A percentile compares a stretch with the other conserved stretches of the same genome.
phyloP scores from a whole-genome alignment of 1,139 yeast genomes.

The Pichia inconspicua region DNA sequence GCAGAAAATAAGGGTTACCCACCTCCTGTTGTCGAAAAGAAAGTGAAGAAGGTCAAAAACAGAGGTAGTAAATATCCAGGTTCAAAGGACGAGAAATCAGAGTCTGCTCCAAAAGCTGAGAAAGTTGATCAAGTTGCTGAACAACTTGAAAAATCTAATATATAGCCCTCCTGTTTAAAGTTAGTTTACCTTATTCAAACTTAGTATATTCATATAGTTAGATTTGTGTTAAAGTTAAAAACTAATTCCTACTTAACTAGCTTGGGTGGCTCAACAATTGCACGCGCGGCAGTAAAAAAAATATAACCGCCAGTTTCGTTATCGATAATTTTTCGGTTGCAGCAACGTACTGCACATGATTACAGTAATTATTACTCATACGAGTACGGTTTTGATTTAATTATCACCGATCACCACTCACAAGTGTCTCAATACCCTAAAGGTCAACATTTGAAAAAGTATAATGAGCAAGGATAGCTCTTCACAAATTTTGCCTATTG shows the following conservation, averaged over 20 bases:
- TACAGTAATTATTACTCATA: too few relatives aligned
- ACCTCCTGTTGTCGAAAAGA: slow-evolving; percentile 50
- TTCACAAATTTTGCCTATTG: background rate
- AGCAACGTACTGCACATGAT: background rate
- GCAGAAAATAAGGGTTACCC: slow-evolving; percentile 81
- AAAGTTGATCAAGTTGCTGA: slow-evolving; percentile 14
- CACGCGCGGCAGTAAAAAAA: background rate
- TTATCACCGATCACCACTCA: too few relatives aligned
- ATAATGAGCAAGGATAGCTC: background rate
- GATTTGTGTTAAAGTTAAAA: too few relatives aligned
- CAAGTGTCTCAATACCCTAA: too few relatives aligned
- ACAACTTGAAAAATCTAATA: background rate
- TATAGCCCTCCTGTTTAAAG: background rate
- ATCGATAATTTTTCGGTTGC: background rate
- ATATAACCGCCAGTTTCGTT: background rate
- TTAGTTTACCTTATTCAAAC: too few relatives aligned
- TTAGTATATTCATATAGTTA: too few relatives aligned
- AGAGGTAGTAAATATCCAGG: slow-evolving; percentile 87
- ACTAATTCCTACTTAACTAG: too few relatives aligned
- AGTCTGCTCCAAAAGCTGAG: slow-evolving; percentile 16
- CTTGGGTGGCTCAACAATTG: background rate
- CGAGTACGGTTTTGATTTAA: too few relatives aligned
- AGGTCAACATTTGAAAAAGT: background rate
- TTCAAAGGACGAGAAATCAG: slow-evolving; percentile 20
- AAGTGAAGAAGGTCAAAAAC: slow-evolving; percentile 65